Percentiles rank a stretch among this genome's conserved stretches.
phyloP scores from a whole-genome alignment of 371 early-diverging fungal genomes.

The Funneliformis caledonium region DNA sequence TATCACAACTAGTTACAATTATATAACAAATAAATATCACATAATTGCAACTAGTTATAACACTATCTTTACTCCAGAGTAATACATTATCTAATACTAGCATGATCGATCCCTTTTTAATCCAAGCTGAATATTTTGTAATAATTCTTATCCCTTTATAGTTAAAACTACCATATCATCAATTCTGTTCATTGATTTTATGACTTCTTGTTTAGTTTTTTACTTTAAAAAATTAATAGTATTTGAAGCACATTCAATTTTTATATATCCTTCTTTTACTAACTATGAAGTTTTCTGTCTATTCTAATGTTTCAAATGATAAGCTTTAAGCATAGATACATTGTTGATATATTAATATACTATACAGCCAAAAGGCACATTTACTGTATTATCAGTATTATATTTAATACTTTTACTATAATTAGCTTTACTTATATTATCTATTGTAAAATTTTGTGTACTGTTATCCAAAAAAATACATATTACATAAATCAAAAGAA shows the following conservation, averaged over 20 bases:
- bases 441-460: no score
- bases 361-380: not conserved
- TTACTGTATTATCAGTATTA: conserved; percentile 11
- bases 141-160: not conserved
- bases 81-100: not conserved
- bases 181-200: no score
- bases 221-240: not conserved
- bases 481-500: no score
- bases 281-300: not conserved
- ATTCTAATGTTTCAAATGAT: not conserved
- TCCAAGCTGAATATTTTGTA: not conserved
- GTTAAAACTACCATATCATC: not conserved
- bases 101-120: not conserved
- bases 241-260: not conserved
- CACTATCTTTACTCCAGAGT: not conserved
- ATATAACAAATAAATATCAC: no score
- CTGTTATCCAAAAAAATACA: no score
- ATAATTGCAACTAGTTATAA: no score
- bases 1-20: no score
- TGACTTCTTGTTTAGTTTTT: no score
- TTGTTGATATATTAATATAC: not conserved
- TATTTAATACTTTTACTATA: not conserved
- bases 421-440: no score
- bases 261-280: not conserved
- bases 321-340: not conserved